Base-by-base conservation (phyloP, 169 alveolate genomes). In the Cryptosporidium ryanae region DNA sequence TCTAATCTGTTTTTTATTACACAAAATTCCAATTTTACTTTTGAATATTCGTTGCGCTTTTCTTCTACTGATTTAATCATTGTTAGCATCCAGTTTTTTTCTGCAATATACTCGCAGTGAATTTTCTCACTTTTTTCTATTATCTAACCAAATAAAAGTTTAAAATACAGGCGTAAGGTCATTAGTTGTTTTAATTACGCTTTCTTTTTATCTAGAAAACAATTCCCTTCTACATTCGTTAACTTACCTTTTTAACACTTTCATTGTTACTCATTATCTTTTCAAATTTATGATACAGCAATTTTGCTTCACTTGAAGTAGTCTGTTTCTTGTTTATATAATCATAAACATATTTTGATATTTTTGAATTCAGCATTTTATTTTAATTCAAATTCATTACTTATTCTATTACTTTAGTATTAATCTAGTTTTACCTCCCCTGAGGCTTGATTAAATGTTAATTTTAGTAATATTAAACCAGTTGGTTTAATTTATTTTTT, bases 241-340 rank as follows among this genome's bases (percentile, higher is more conserved):
- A 59, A 76, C 87, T 25, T 38, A 76, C 87, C 44, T 76, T 76
- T 46, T 76, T 76, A 23, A 76, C n/a, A n/a, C n/a, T 46, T 21
- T 76, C 87, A 34, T 59, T 76, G 64, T 44, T 59, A 2, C 12
- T 59, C 27, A 76, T 55, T 43, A 76, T 65, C 18, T 61, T 59
- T 44, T 76, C 87, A 55, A 76, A 55, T 44, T 23, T 57, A 27
- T 59, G 87, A 27, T 59, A 76, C 23, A 76, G 55, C 32, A 57
- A 67, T 46, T 76, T 76, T 25, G 87, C 71, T 43, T 76, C 87
- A n/a, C 34, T 44, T 76, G 87, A 65, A 21, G 70, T 76, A 23
- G 63, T 43, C 23, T n/a, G 43, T 23, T 32, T 76, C n/a, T 44
- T 76, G 23, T 59, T 59, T 18, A 76, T 32, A 59, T 59, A 76